Evolutionary conservation across 306 rosid species (phyloP).

Genomic region (Cucurbita argyrosperma): DNA sequence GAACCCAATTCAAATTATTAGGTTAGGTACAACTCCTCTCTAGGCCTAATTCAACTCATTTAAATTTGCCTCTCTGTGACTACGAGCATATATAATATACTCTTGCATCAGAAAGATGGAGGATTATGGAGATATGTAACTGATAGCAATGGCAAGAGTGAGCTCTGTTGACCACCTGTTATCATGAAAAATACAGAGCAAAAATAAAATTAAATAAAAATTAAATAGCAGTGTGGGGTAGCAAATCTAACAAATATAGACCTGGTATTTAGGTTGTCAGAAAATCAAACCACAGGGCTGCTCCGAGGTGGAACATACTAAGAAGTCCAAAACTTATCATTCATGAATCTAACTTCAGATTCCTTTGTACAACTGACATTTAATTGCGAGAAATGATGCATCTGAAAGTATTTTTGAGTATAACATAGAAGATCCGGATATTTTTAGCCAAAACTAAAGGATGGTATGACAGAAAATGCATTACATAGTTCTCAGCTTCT

Average conservation of each 20-base stretch:
- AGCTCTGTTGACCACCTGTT: neutral
- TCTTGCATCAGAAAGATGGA: neutral
- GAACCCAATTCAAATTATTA: neutral
- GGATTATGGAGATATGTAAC: neutral
- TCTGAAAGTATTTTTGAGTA: neutral
- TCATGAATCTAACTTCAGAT: neutral
- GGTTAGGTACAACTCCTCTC: neutral
- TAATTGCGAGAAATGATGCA: neutral
- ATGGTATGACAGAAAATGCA: neutral
- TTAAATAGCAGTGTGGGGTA: neutral
- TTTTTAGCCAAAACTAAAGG: neutral
- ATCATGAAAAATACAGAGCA: neutral
- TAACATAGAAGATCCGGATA: neutral
- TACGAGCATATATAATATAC: neutral
- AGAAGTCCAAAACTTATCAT: neutral
- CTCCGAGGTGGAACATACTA: slow-evolving; percentile 13
- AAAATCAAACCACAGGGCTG: slow-evolving; percentile 44
- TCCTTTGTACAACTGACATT: neutral
- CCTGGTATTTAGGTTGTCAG: slow-evolving; percentile 65
- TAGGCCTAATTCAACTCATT: neutral
- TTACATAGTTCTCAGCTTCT: neutral
- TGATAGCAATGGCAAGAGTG: neutral
- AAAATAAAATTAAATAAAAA: neutral
- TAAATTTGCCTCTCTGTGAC: neutral
- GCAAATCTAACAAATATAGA: neutral